Evolutionary conservation across 345 rosid species (phyloP).

Genomic region (Sapria himalayana): DNA sequence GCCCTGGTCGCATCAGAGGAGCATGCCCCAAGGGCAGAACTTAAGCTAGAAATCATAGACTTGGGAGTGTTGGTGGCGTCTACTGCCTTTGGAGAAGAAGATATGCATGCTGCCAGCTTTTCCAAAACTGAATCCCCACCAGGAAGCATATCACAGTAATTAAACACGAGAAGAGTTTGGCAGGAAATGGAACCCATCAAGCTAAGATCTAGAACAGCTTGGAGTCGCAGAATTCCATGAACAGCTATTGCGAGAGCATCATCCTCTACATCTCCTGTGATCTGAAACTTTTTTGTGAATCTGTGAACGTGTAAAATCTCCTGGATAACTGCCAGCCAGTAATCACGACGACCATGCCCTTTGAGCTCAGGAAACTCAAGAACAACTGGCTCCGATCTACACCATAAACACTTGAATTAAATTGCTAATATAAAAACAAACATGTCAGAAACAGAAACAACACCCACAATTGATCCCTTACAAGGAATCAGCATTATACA

Average conservation of each 20-base stretch:
- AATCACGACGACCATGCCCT: slow-evolving; percentile 86
- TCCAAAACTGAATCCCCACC: slow-evolving; percentile 88
- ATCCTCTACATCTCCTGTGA: slow-evolving; percentile 39
- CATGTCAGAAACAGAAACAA: slow-evolving; percentile 3
- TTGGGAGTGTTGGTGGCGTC: slow-evolving; percentile 21
- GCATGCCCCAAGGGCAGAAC: slow-evolving; percentile 48
- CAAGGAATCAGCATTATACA: slow-evolving; percentile 69
- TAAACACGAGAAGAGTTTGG: slow-evolving; percentile 63
- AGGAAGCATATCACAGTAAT: slow-evolving; percentile 84
- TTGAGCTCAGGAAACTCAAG: slow-evolving; percentile 90
- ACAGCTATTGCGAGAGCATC: slow-evolving; percentile 77
- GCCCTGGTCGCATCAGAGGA: slow-evolving; percentile 25
- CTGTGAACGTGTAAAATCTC: slow-evolving; percentile 60
- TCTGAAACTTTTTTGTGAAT: slow-evolving; percentile 44
- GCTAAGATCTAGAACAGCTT: slow-evolving; percentile 58
- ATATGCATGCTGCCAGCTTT: slow-evolving; percentile 66
- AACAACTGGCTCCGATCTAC: slow-evolving; percentile 76
- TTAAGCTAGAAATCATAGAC: slow-evolving; percentile 56
- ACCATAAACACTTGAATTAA: slow-evolving; percentile 13
- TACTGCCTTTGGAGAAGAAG: slow-evolving; percentile 28
- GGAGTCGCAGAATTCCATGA: slow-evolving; percentile 61
- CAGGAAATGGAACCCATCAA: slow-evolving; percentile 15
- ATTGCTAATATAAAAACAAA: slow-evolving; percentile 8
- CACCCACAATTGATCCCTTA: slow-evolving; percentile 19
- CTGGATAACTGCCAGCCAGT: slow-evolving; percentile 63